Base-by-base conservation (phyloP, 73 alveolate genomes). In the Paramecium sexaurelia region DNA sequence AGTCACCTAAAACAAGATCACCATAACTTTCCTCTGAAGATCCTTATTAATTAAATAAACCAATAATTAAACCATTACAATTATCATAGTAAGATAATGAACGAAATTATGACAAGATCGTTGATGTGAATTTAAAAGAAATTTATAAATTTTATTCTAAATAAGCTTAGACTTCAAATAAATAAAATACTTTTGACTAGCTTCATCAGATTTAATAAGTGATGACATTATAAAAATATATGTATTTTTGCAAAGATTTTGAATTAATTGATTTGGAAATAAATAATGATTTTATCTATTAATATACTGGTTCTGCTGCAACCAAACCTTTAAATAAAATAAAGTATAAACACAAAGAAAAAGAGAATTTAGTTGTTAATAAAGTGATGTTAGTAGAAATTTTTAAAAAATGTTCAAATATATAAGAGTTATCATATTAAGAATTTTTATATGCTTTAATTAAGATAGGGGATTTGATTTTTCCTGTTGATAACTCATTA, bases 201-300 rank as follows among this genome's bases (percentile, higher is more conserved):
- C 90, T 78, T 22, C 55, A 78, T 3, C 22, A 78, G n/a, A 41
- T 24, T 22, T 2, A 56, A 20, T 37, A 78, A 8, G 73, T 24
- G 11, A 41, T 78, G 71, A 78, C 90, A 9, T 45, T 78, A 7
- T 40, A 78, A 78, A 78, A 78, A 24, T 45, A 17, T 39, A 78
- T 78, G 90, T 78, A 41, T 41, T 78, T 78, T 40, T 78, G 90
- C 11, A 78, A 78, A 78, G 75, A 78, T 45, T 78, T 78, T 19
- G 35, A 78, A 22, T 78, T 78, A 78, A 78, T 78, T 9, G 90
- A 78, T 45, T 43, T 78, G 41, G 39, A 78, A 39, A 78, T 78
- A 41, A 43, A 56, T 6, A 27, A 32, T 40, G 43, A 78, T 19
- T 78, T 78, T 39, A 22, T 78, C 9, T 22, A 78, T 29, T 1